Base-by-base conservation (phyloP, 495 filamentous ascomycete genomes). In the Apodospora peruviana region DNA sequence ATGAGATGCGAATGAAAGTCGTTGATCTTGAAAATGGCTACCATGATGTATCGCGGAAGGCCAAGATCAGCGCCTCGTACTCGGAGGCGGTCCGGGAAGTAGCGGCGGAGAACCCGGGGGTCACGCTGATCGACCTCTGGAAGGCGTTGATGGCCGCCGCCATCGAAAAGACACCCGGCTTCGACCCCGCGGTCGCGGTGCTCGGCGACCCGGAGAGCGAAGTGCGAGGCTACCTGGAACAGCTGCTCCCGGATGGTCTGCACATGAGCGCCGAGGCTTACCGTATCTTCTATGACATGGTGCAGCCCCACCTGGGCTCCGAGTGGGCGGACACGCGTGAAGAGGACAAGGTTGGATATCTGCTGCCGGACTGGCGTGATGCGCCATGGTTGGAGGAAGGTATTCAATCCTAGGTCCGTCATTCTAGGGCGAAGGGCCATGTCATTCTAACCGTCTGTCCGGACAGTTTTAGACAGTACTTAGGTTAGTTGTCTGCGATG, bases 81-180 rank as follows among this genome's bases (percentile, higher is more conserved):
- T 87, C 85, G 2, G 78, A 86, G 56, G 82, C 81, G 10, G 83
- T 74, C 20, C 73, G 79, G 35, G 74, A 86, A 51, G 75, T 91
- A 17, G 88, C 80, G 0, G 63, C 73, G 21, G 77, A 81, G 48
- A 65, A 85, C 22, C 57, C 65, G 1, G 74, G 72, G 2, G 62
- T 93, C 5, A 76, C 80, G 2, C 80, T 91, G 4, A 72, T 88
- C 16, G 86, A 96, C 64, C 70, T 95, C 0, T 90, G 85, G 79
- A 76, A 75, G 35, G 78, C 81, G 0, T 75, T 94, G 46, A 85
- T 93, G 79, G 61, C 79, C 16, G 63, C 69, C 29, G 78, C 81
- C 21, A 62, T 68, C 29, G 57, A 51, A 19, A 61, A 62, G 55
- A 69, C 69, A 22, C 64, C 68, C n/a, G 63, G 60, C 16, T 66